Base-by-base conservation (phyloP, 208 protist species). In the Acanthamoeba lugdunensis region DNA sequence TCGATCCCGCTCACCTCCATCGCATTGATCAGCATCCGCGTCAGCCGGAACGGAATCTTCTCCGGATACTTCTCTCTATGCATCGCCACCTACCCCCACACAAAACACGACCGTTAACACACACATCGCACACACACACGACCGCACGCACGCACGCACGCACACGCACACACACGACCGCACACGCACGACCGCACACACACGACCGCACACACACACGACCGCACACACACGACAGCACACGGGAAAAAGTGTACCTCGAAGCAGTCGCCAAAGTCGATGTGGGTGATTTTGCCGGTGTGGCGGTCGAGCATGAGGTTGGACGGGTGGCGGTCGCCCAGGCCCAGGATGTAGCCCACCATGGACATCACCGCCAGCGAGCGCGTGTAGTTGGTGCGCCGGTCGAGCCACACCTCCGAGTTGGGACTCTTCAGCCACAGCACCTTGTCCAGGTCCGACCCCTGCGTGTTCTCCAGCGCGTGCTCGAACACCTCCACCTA, bases 241-340 rank as follows among this genome's bases (percentile, higher is more conserved):
- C n/a, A n/a, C n/a, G n/a, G n/a, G n/a, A n/a, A n/a, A n/a, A n/a
- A n/a, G n/a, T n/a, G n/a, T 99, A 98, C 97, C 95, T 99, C 99
- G 95, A 99, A 99, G 95, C 99, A 99, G 96, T 99, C 99, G 87
- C 99, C 99, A 97, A 99, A 99, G 97, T 99, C 99, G 96, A 99
- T 99, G 97, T 99, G 99, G 30, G 99, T 97, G 30, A 99, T 98
- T 33, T 98, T 98, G 88, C 99, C 99, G 28, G 98, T 99, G 37
- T 97, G 97, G 41, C 98, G 97, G 94, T 99, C 97, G 7, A 99
- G 96, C 99, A 99, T 99, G 1, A 99, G 95, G 96, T 99, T 99
- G 94, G 97, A 98, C 37, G 99, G 98, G 96, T 99, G 99, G 16
- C 99, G 97, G 96, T 99, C 99, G 69, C 99, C 99, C 16, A 99